phyloP scores from a whole-genome alignment of 805 yeast genomes.

The Hanseniaspora taiwanica region DNA sequence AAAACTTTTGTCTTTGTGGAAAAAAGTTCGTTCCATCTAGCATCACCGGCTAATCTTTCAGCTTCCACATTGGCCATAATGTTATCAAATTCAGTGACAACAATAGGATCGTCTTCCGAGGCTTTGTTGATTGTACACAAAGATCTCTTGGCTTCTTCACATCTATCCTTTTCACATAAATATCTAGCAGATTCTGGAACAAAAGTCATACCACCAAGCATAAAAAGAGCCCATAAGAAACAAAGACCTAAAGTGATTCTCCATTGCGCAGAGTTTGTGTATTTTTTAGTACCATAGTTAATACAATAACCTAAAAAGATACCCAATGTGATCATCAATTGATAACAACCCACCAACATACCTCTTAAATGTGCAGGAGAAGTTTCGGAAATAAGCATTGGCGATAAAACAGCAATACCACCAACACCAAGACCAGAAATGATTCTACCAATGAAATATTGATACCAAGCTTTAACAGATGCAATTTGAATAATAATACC shows the following conservation, averaged over 20 bases:
- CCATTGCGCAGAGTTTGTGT: slow-evolving; percentile 44
- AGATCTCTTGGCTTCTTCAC: slow-evolving; percentile 51
- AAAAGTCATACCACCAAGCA: slow-evolving; percentile 28
- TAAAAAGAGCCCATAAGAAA: slow-evolving; percentile 32
- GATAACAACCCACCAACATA: slow-evolving; percentile 57
- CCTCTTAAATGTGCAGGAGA: slow-evolving; percentile 43
- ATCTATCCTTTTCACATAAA: slow-evolving; percentile 38
- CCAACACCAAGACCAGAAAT: slow-evolving; percentile 75
- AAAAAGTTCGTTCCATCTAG: slow-evolving; percentile 52
- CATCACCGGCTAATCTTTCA: slow-evolving; percentile 49
- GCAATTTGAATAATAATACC: slow-evolving; percentile 62
- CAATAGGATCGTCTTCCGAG: slow-evolving; percentile 38
- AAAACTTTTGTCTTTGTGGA: slow-evolving; percentile 54
- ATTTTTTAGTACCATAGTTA: slow-evolving; percentile 41
- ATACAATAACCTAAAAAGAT: slow-evolving; percentile 69
- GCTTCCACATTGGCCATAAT: slow-evolving; percentile 49
- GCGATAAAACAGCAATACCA: slow-evolving; percentile 60
- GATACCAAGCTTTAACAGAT: slow-evolving; percentile 44
- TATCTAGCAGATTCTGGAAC: slow-evolving; percentile 72
- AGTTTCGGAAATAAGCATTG: slow-evolving; percentile 45
- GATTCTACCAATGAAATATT: slow-evolving; percentile 54
- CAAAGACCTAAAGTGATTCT: slow-evolving; percentile 56
- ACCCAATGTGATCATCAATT: slow-evolving; percentile 60
- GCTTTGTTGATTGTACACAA: slow-evolving; percentile 48
- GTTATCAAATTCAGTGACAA: slow-evolving; percentile 41